Evolutionary conservation across 2,329 filamentous ascomycete genomes (phyloP).

Genomic region (Trichoderma brevicompactum): DNA sequence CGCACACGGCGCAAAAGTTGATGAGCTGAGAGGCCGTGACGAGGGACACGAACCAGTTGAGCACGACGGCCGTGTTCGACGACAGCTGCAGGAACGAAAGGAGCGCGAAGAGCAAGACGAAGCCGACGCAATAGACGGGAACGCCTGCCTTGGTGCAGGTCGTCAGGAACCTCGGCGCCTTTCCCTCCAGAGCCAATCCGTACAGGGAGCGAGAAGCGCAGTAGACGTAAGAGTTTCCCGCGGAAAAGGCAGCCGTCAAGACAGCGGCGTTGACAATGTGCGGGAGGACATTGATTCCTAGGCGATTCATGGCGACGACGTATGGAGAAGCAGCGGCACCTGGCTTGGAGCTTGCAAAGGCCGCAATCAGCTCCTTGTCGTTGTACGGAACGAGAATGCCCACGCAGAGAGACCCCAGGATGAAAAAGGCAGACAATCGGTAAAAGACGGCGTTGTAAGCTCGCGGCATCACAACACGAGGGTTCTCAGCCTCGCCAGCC

Average conservation of each 20-base stretch:
- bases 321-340: slow-evolving; percentile 72
- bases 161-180: slow-evolving; percentile 64
- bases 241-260: slow-evolving; percentile 67
- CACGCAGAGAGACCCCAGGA: slow-evolving; percentile 72
- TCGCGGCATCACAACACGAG: slow-evolving; percentile 69
- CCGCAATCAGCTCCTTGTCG: slow-evolving; percentile 63
- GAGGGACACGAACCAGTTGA: slow-evolving; percentile 72
- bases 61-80: slow-evolving; percentile 65
- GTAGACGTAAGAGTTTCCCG: slow-evolving; percentile 68
- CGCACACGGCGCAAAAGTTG: slow-evolving; percentile 71
- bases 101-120: slow-evolving; percentile 69
- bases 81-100: slow-evolving; percentile 76
- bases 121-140: slow-evolving; percentile 71
- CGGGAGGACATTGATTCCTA: slow-evolving; percentile 66
- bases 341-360: slow-evolving; percentile 61
- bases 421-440: slow-evolving; percentile 74
- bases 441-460: slow-evolving; percentile 82
- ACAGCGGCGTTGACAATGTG: slow-evolving; percentile 76
- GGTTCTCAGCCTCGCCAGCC: slow-evolving; percentile 73
- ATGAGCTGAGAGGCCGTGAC: slow-evolving; percentile 76
- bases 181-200: slow-evolving; percentile 69
- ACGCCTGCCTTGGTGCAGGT: slow-evolving; percentile 68
- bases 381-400: slow-evolving; percentile 74
- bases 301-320: slow-evolving; percentile 69
- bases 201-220: slow-evolving; percentile 71